phyloP scores from a whole-genome alignment of 371 early-diverging fungal species.

The Basidiobolus meristosporus region DNA sequence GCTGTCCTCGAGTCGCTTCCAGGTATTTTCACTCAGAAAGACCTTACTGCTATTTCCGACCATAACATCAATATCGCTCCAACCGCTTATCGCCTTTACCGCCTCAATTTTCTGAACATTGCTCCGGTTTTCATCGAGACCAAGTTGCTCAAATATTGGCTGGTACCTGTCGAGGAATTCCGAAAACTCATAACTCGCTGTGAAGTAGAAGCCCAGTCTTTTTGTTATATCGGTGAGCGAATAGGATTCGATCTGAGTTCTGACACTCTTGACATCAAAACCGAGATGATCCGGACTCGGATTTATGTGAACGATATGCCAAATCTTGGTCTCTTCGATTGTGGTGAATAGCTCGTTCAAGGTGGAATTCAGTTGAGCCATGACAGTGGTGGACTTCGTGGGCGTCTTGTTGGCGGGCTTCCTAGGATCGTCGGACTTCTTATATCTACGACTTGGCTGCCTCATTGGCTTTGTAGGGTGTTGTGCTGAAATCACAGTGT shows the following conservation, averaged over 20 bases:
- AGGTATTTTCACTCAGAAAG: constrained; percentile 46
- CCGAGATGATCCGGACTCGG: constrained; percentile 42
- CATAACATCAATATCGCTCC: constrained; percentile 13
- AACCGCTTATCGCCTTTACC: constrained; percentile 19
- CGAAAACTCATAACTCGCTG: constrained; percentile 31
- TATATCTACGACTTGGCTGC: constrained; percentile 7
- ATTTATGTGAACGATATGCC: constrained; percentile 66
- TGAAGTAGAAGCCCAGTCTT: constrained; percentile 31
- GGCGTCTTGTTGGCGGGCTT: background rate
- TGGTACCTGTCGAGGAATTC: constrained; percentile 46
- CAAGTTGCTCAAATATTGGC: constrained; percentile 7
- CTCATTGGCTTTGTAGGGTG: constrained; percentile 27
- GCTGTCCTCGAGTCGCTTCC: constrained; percentile 62
- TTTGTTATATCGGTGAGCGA: constrained; percentile 43
- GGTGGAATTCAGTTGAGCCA: constrained; percentile 41
- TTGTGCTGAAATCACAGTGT: constrained; percentile 45
- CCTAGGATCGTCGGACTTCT: constrained; percentile 2
- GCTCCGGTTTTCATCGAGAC: constrained; percentile 14
- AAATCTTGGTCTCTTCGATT: constrained; percentile 57
- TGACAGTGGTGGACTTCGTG: constrained; percentile 1
- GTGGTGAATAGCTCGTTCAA: constrained; percentile 45
- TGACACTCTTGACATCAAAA: constrained; percentile 10
- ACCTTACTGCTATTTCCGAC: constrained; percentile 33
- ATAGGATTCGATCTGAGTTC: constrained; percentile 45
- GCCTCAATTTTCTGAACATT: constrained; percentile 17